A percentile compares a stretch with the other conserved stretches of the same genome.
Evolutionary conservation across 192 early-diverging fungal species (phyloP).

Genomic region (Podila minutissima): DNA sequence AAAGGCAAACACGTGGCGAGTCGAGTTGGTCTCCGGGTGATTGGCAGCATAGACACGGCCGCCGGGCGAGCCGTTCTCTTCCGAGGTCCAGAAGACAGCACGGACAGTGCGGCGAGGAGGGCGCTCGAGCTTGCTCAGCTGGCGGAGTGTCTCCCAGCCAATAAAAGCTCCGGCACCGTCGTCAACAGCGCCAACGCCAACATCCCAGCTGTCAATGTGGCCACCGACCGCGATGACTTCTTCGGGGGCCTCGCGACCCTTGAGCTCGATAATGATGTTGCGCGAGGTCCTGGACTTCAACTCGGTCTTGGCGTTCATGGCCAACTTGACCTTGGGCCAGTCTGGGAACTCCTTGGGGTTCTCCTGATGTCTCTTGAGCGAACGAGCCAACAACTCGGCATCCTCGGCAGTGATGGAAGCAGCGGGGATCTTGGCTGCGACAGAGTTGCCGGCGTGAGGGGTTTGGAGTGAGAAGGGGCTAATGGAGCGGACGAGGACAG

Average conservation of each 20-base stretch:
- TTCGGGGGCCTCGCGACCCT: conserved; percentile 57
- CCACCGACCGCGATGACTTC: conserved; percentile 66
- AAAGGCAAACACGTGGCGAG: conserved; percentile 62
- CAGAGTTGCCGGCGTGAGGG: conserved; percentile 61
- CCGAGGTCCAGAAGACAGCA: conserved; percentile 70
- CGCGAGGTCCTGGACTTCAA: conserved; percentile 54
- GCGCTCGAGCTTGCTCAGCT: conserved; percentile 29
- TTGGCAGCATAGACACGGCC: conserved; percentile 60
- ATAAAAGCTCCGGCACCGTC: conserved; percentile 69
- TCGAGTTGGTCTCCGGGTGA: conserved; percentile 46
- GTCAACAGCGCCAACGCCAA: conserved; percentile 67
- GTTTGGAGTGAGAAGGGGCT: conserved; percentile 56
- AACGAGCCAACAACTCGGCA: conserved; percentile 62
- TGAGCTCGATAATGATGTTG: conserved; percentile 66
- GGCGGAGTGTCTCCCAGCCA: conserved; percentile 50
- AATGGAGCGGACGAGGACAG: conserved; percentile 61
- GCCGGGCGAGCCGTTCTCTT: conserved; percentile 66
- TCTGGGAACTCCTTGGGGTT: conserved; percentile 34
- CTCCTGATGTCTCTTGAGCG: conserved; percentile 51
- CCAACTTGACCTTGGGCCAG: conserved; percentile 62
- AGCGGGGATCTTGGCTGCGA: conserved; percentile 59
- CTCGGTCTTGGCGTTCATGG: conserved; percentile 52
- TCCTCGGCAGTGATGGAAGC: conserved; percentile 65
- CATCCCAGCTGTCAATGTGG: conserved; percentile 60
- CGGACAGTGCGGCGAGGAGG: conserved; percentile 65